Percentiles rank a stretch among this genome's conserved stretches.
Conservation (phyloP, 208 protist species). For the Acanthamoeba sp. region DNA sequence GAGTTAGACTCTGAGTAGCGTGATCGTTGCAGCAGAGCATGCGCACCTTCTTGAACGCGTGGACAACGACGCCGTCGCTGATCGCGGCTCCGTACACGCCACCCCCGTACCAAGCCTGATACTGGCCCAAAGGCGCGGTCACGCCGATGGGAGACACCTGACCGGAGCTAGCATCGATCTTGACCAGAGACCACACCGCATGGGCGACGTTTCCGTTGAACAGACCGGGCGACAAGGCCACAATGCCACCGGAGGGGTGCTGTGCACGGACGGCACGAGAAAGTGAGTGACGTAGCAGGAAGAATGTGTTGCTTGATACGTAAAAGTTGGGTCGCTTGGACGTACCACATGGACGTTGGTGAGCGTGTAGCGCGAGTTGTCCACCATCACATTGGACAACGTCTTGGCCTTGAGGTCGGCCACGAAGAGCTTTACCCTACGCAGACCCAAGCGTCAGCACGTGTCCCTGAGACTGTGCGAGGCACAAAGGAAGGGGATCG, state of each 20-base stretch:
- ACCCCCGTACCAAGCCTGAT: slow-evolving; percentile 25
- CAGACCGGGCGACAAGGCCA: slow-evolving; percentile 35
- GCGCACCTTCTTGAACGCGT: slow-evolving; percentile 19
- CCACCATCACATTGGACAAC: neutral
- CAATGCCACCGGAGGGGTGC: neutral
- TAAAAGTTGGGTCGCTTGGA: neutral
- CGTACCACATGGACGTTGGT: slow-evolving; percentile 33
- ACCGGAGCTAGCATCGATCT: slow-evolving; percentile 6
- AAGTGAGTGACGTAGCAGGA: neutral
- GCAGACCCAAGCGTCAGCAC: neutral
- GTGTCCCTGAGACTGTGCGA: neutral
- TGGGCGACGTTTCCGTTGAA: slow-evolving; percentile 37
- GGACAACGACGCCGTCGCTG: neutral
- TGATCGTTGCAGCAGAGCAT: too few relatives aligned
- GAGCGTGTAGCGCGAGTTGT: slow-evolving; percentile 51
- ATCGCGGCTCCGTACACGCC: slow-evolving; percentile 33
- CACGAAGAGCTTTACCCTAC: slow-evolving; percentile 35
- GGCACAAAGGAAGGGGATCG: neutral
- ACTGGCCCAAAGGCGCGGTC: neutral
- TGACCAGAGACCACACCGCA: neutral
- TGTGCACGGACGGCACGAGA: neutral
- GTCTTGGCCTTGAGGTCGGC: neutral
- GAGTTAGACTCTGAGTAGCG: too few relatives aligned
- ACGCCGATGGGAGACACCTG: neutral
- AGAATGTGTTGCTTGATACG: neutral